Evolutionary conservation across 176 grass and related monocot species (phyloP), one percentile per base, ranked within the genome.

Genomic region (Rhynchospora breviuscula): DNA sequence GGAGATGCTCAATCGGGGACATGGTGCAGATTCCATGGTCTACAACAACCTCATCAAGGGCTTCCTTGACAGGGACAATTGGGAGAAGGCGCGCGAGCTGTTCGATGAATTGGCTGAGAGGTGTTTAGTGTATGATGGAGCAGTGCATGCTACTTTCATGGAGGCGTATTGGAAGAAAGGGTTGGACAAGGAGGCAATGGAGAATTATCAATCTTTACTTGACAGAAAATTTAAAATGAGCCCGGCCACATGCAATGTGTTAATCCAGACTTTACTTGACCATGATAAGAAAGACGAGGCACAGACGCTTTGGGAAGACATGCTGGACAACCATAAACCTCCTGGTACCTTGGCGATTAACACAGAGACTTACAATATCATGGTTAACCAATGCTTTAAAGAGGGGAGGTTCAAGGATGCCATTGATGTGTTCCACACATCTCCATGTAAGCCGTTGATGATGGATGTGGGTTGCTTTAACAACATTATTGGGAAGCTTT

Each of bases 381-480:
- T 91, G 90, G 87, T 91, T 58, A 91, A 91, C 51, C 90, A 89
- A 43, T 91, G 90, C 78, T 87, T 91, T 69, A 89, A 81, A 40
- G 90, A 91, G 74, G 90, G 84, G 25, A 91, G 86, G 84, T 89
- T 91, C 67, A 62, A 84, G 21, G 84, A 91, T 46, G 87, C 90
- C 4, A 86, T 91, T 49, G 80, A 88, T 77, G 84, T 84, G 3
- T 91, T 91, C 58, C 90, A 87, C 46, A 82, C 84, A 0, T 78
- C 85, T 78, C 85, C 85, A 14, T 86, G 60, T 44, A 91, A 91
- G 75, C 81, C 87, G 1, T 82, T 85, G 13, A 85, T 84, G 81
- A 91, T 89, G 84, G 90, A 89, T 14, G 90, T 91, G 7, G 87
- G 90, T 46, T 89, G 90, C 73, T 91, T 91, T 83, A 91, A 91